A percentile compares a stretch with the other conserved stretches of the same genome.
Evolutionary conservation across 2,329 filamentous ascomycete genomes (phyloP).

Genomic region (Sclerotiophoma versabilis): DNA sequence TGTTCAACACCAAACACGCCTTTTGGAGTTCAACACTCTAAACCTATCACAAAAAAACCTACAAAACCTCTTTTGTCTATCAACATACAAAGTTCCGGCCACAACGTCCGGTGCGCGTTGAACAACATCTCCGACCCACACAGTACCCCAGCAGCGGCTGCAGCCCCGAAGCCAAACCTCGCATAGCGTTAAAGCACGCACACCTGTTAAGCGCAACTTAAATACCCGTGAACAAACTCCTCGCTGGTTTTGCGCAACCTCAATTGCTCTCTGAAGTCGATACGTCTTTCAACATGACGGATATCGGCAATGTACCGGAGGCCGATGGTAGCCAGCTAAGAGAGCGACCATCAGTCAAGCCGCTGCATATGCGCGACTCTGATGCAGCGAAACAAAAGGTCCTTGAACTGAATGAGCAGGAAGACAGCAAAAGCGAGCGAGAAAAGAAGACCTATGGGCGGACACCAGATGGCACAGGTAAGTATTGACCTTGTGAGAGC

Average conservation of each 20-base stretch:
- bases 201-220: constrained; percentile 28
- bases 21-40: constrained; percentile 48
- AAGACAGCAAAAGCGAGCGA: constrained; percentile 57
- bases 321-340: constrained; percentile 41
- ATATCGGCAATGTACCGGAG: constrained; percentile 22
- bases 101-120: constrained; percentile 12
- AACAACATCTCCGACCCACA: constrained; percentile 19
- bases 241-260: constrained; percentile 21
- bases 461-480: constrained; percentile 89
- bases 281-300: constrained; percentile 35
- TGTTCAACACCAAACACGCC: constrained; percentile 34
- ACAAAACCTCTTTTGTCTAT: neutral
- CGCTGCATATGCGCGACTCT: constrained; percentile 37
- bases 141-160: constrained; percentile 32
- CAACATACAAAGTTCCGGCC: neutral
- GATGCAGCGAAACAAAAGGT: constrained; percentile 56
- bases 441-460: constrained; percentile 85
- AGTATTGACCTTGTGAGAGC: constrained; percentile 47
- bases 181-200: constrained; percentile 37
- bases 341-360: constrained; percentile 40
- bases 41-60: constrained; percentile 11
- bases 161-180: constrained; percentile 27
- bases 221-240: constrained; percentile 30
- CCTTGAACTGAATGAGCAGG: constrained; percentile 58
- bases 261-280: constrained; percentile 25